These are phyloP conservation scores for Thamnidium elegans DNA, from an alignment of 192 early-diverging fungal genomes.

Conservation along the genomic window DNA sequence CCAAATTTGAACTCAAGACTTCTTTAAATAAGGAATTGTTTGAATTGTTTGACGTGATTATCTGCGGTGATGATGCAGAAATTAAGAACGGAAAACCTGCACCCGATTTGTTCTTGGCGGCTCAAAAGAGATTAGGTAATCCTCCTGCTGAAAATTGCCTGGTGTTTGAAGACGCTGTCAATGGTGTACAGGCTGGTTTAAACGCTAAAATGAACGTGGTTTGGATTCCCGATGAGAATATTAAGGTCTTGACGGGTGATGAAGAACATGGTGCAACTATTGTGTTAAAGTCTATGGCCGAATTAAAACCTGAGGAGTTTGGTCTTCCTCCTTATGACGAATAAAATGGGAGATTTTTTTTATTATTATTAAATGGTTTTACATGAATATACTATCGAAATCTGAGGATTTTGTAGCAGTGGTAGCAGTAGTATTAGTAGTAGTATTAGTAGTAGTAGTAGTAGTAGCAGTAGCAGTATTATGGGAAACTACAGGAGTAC, in stretches of 20 bases:
- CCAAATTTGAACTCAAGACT: constrained; percentile 76
- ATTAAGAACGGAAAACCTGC: constrained; percentile 82
- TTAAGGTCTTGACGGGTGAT: constrained; percentile 40
- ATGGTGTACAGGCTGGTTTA: constrained; percentile 79
- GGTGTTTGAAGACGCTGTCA: constrained; percentile 91
- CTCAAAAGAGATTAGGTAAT: constrained; percentile 57
- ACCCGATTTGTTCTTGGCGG: constrained; percentile 87
- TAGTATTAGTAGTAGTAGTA: too few species aligned
- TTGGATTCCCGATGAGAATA: constrained; percentile 84
- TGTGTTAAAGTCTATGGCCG: constrained; percentile 57
- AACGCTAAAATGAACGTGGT: constrained; percentile 80
- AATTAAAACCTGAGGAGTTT: constrained; percentile 57
- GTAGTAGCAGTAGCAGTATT: too few species aligned
- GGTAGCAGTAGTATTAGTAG: too few species aligned
- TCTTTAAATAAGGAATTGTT: constrained; percentile 69
- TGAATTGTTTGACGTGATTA: constrained; percentile 74
- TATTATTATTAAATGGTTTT: too few species aligned
- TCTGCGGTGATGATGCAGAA: constrained; percentile 84
- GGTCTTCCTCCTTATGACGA: constrained; percentile 1
- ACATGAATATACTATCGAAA: too few species aligned
- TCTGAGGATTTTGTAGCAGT: too few species aligned
- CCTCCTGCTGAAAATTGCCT: constrained; percentile 58
- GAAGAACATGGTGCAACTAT: constrained; percentile 52
- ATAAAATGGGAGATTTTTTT: too few species aligned
- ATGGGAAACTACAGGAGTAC: not conserved